Percentiles rank a stretch among this genome's conserved stretches.
These are phyloP conservation scores for Sporothrix schenckii DNA, from an alignment of 2,329 filamentous ascomycete genomes.

Conservation along the genomic window DNA sequence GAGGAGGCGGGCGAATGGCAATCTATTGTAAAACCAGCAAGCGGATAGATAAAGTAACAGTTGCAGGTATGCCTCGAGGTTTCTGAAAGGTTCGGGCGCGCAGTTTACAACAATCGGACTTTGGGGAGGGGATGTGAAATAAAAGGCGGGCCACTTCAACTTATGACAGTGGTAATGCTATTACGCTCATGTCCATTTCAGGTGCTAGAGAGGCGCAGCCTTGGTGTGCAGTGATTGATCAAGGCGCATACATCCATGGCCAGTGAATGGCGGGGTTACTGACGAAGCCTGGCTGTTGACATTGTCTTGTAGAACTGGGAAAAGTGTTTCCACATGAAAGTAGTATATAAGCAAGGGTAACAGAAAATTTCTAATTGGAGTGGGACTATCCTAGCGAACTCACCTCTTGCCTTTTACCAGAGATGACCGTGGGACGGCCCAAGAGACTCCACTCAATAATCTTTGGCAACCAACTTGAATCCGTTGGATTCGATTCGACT, in stretches of 20 bases:
- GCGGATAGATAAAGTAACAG: neutral
- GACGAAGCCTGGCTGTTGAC: neutral
- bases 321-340: slow-evolving; percentile 34
- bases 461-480: slow-evolving; percentile 37
- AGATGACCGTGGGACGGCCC: slow-evolving; percentile 39
- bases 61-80: neutral
- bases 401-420: slow-evolving; percentile 40
- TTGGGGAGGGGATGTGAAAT: neutral
- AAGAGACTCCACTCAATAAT: slow-evolving; percentile 37
- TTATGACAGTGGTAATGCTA: neutral
- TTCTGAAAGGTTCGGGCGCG: neutral
- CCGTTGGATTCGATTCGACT: slow-evolving; percentile 34
- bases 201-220: slow-evolving; percentile 17
- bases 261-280: slow-evolving; percentile 26
- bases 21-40: neutral
- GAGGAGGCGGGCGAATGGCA: neutral
- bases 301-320: no score
- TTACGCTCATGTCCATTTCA: slow-evolving; percentile 4
- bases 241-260: neutral
- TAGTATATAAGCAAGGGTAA: slow-evolving; percentile 33
- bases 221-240: neutral
- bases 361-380: slow-evolving; percentile 35
- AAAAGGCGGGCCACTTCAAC: neutral
- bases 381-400: slow-evolving; percentile 40
- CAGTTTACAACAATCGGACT: neutral